These are phyloP conservation scores for Arxiozyma telluris DNA, from an alignment of 1,139 yeast genomes.

Conservation along the genomic window DNA sequence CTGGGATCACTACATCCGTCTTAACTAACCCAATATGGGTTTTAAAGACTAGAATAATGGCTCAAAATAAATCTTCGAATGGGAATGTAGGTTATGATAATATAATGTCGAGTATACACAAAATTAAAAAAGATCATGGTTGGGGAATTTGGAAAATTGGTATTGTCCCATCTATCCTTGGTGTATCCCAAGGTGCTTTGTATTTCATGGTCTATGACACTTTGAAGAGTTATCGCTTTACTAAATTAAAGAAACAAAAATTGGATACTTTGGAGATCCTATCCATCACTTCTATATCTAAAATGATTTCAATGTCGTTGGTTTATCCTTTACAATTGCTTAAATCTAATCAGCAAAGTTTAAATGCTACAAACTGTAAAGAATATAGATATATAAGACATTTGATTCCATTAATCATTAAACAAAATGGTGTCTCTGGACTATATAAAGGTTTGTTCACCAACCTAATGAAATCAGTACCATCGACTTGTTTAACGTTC, in stretches of 20 bases:
- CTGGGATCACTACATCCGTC: slow-evolving; percentile 69
- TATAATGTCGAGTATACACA: slow-evolving; percentile 44
- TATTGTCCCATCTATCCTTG: slow-evolving; percentile 67
- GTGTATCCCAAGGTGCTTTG: slow-evolving; percentile 80
- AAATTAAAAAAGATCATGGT: slow-evolving; percentile 49
- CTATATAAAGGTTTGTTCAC: slow-evolving; percentile 71
- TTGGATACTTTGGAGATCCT: slow-evolving; percentile 50
- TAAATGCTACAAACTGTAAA: slow-evolving; percentile 21
- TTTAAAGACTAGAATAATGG: slow-evolving; percentile 79
- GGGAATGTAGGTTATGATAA: slow-evolving; percentile 49
- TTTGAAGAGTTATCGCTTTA: slow-evolving; percentile 36
- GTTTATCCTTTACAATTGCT: slow-evolving; percentile 84
- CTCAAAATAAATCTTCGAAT: slow-evolving; percentile 37
- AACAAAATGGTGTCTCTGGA: slow-evolving; percentile 44
- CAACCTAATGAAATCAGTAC: slow-evolving; percentile 54
- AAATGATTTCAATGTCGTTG: slow-evolving; percentile 54
- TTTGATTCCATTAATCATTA: slow-evolving; percentile 32
- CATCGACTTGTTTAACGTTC: slow-evolving; percentile 68
- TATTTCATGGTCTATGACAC: slow-evolving; percentile 83
- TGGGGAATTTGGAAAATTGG: slow-evolving; percentile 72
- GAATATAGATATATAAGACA: slow-evolving; percentile 39
- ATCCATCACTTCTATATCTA: slow-evolving; percentile 58
- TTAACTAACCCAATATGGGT: slow-evolving; percentile 95
- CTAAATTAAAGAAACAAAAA: slow-evolving; percentile 15
- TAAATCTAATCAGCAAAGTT: slow-evolving; percentile 65